Conservation (phyloP, 140 eudicot genomes). For the Anethum foeniculum region DNA sequence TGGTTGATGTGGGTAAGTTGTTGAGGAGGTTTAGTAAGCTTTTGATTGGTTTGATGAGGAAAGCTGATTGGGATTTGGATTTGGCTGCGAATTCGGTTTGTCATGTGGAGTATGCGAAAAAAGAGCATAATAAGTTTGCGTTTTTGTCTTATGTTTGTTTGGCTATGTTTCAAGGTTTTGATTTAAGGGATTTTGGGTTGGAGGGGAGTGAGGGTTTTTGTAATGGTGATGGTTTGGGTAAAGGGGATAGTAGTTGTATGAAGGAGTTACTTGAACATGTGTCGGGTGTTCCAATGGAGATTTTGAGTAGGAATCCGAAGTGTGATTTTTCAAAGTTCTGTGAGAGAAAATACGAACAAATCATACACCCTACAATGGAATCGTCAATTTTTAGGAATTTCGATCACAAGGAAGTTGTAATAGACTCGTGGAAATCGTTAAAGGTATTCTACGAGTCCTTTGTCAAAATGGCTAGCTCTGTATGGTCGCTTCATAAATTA, state of each 20-base stretch:
- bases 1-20: conserved; percentile 50
- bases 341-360: conserved; percentile 65
- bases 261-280: conserved; percentile 51
- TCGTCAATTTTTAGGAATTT: conserved; percentile 69
- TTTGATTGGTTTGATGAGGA: conserved; percentile 74
- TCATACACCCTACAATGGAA: conserved; percentile 94
- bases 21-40: conserved; percentile 44
- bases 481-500: conserved; percentile 85
- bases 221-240: conserved; percentile 19
- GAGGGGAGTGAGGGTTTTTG: conserved; percentile 19
- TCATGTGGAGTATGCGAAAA: conserved; percentile 43
- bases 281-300: conserved; percentile 53
- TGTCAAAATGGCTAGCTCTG: conserved; percentile 80
- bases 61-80: conserved; percentile 81
- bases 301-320: conserved; percentile 55
- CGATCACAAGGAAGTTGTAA: conserved; percentile 53
- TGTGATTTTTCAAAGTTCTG: conserved; percentile 70
- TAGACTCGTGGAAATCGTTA: conserved; percentile 82
- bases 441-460: conserved; percentile 67
- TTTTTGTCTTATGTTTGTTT: conserved; percentile 70
- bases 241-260: conserved; percentile 20
- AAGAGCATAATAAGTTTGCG: conserved; percentile 63
- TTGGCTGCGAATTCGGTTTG: conserved; percentile 65
- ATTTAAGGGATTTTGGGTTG: conserved; percentile 38
- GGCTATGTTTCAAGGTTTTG: conserved; percentile 78